A percentile compares a stretch with the other conserved stretches of the same genome.
Conservation (phyloP, 225 moss, liverwort and hornwort species). For the Pseudisothecium myosuroides region DNA sequence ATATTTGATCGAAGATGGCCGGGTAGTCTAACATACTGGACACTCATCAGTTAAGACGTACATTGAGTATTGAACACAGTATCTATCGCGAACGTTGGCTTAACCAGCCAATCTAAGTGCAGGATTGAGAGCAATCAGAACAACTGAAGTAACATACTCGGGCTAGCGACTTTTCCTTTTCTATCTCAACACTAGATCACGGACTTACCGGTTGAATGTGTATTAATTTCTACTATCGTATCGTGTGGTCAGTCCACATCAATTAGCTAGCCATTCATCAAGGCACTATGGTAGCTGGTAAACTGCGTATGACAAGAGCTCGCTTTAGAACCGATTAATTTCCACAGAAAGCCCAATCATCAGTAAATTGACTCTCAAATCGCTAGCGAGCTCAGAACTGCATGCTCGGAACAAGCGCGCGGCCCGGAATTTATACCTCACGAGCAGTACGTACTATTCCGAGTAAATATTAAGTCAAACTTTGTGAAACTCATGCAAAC, state of each 20-base stretch:
- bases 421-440: neutral
- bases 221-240: neutral
- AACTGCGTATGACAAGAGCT: no score
- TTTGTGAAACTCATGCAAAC: neutral
- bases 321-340: neutral
- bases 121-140: neutral
- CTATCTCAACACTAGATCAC: neutral
- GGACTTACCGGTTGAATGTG: neutral
- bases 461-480: neutral
- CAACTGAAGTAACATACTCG: neutral
- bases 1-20: neutral
- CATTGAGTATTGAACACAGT: neutral
- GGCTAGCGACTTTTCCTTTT: neutral
- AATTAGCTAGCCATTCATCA: no score
- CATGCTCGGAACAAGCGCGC: neutral
- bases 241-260: neutral
- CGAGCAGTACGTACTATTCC: neutral
- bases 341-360: neutral
- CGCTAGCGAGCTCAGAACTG: neutral
- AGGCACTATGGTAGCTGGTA: neutral
- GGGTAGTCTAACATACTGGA: no score
- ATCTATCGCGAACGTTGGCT: neutral
- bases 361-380: neutral
- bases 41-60: neutral
- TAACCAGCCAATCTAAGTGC: neutral